Conservation (phyloP, 2,329 filamentous ascomycete species). For the Phialophora chinensis region DNA sequence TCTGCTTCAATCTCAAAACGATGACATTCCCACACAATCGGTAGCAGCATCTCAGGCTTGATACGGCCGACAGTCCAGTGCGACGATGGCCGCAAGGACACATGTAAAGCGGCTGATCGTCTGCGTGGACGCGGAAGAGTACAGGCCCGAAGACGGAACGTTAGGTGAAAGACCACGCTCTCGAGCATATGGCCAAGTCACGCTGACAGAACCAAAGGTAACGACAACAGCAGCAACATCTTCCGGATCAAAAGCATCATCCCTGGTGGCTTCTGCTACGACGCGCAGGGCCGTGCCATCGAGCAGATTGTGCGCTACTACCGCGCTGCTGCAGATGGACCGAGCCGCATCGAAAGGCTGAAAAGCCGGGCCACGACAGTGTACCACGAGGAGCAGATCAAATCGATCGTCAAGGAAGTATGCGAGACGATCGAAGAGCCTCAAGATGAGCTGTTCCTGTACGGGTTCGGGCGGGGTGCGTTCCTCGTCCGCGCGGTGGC, state of each 20-base stretch:
- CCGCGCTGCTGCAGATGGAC: constrained; percentile 27
- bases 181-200: background rate
- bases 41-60: background rate
- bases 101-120: constrained; percentile 41
- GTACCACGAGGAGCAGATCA: constrained; percentile 36
- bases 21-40: background rate
- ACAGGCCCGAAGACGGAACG: constrained; percentile 13
- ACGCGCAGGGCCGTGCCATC: constrained; percentile 25
- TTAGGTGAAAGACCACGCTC: constrained; percentile 16
- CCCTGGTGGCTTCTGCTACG: constrained; percentile 20
- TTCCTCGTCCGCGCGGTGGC: constrained; percentile 51
- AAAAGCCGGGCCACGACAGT: constrained; percentile 24
- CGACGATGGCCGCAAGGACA: constrained; percentile 52
- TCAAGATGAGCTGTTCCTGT: constrained; percentile 51
- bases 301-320: constrained; percentile 36
- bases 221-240: constrained; percentile 32
- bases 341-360: constrained; percentile 30
- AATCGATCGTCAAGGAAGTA: constrained; percentile 32
- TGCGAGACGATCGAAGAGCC: constrained; percentile 32
- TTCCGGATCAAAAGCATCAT: constrained; percentile 32
- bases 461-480: constrained; percentile 50
- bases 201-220: constrained; percentile 24
- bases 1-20: background rate
- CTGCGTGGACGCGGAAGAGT: constrained; percentile 31
- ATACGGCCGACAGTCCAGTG: background rate